Conservation (phyloP, 2,329 filamentous ascomycete genomes). For the Curvularia eragrostidis region DNA sequence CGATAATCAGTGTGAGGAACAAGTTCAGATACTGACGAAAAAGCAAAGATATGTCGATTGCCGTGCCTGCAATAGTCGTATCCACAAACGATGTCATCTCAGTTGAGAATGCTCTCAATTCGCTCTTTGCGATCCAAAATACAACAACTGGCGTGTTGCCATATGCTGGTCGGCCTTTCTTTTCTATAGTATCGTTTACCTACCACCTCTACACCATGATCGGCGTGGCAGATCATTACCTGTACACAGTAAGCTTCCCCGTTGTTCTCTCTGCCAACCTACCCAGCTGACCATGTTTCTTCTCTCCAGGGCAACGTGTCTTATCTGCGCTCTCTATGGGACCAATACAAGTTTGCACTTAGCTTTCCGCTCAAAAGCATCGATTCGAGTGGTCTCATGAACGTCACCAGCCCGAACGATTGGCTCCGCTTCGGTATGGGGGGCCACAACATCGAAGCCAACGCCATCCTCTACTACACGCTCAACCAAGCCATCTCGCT, state of each 20-base stretch:
- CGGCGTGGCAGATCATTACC: constrained; percentile 55
- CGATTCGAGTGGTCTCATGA: constrained; percentile 54
- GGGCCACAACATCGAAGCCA: constrained; percentile 57
- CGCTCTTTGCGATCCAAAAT: constrained; percentile 56
- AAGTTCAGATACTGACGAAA: background rate
- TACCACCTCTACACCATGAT: constrained; percentile 62
- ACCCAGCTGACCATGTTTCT: constrained; percentile 8
- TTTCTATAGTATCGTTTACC: constrained; percentile 55
- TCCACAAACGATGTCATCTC: constrained; percentile 62
- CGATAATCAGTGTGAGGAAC: background rate
- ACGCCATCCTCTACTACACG: constrained; percentile 58
- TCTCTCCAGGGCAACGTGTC: constrained; percentile 45
- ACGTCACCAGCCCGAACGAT: constrained; percentile 54
- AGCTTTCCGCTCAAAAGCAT: constrained; percentile 53
- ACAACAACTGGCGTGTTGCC: constrained; percentile 55
- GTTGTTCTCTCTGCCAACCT: too few species aligned
- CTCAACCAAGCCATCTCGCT: constrained; percentile 61
- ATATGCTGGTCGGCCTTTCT: constrained; percentile 59
- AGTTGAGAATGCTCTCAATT: constrained; percentile 59
- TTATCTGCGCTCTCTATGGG: constrained; percentile 54
- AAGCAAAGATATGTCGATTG: constrained; percentile 61
- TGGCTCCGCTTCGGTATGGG: constrained; percentile 61
- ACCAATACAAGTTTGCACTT: constrained; percentile 53
- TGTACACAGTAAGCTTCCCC: constrained; percentile 45
- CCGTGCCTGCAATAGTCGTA: constrained; percentile 61